Evolutionary conservation across 495 filamentous ascomycete species (phyloP), one percentile per base, ranked within the genome.

Genomic region (Penicillium malachiteum): DNA sequence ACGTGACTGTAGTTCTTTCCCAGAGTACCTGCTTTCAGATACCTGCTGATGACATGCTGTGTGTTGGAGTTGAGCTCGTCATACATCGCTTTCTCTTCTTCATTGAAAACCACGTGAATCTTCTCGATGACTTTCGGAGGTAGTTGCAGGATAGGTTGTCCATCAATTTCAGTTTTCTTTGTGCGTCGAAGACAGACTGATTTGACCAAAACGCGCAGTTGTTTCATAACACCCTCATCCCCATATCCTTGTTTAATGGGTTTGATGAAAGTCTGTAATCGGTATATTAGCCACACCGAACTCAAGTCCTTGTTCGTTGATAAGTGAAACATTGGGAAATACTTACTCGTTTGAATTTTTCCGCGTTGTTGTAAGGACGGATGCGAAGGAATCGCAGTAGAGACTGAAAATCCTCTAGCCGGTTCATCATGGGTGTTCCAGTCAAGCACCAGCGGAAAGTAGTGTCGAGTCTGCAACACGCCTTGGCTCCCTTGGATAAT

Each of bases 361-460:
- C 70, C 66, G 78, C 78, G 2, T 84, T 80, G 54, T 80, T 79
- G 67, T 92, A 97, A n/a, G 93, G 92, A 42, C 77, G 82, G 60
- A 95, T 94, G 3, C 82, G 76, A 43, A 97, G 77, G 69, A 97
- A 98, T 18, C 78, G 80, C 47, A 98, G 78, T 33, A 97, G 74
- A 3, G 91, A 87, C 63, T 84, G 92, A n/a, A 96, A 72, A 64
- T 97, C 94, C 32, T 81, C 78, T 3, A 93, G 83, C 12, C 78
- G 84, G 62, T 98, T 97, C 87, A 94, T 92, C 86, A 96, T 95
- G 0, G 94, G 94, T 0, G 91, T 97, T 7, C 94, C 94, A 10
- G 89, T 95, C 70, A 98, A 84, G 63, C 90, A 96, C 71, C 91
- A 88, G 14, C 94, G 77, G 60, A 88, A 84, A 31, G 73, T 81